Evolutionary conservation across 139 green algal genomes (phyloP).

Genomic region (Auxenochlorella pyrenoidosa): DNA sequence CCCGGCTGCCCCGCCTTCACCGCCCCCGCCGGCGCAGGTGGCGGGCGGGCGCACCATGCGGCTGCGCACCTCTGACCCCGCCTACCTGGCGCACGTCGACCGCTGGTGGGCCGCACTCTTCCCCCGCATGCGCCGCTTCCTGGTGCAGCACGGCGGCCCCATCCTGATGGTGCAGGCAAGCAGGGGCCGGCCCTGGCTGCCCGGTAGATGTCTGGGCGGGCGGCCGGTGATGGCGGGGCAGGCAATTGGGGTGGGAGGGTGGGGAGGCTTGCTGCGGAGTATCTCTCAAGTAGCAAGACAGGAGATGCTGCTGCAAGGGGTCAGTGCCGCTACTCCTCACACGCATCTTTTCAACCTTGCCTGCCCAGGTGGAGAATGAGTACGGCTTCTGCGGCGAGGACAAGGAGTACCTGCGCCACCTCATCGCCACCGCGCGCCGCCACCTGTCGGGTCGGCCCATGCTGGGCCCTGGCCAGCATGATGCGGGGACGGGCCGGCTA

Average conservation of each 20-base stretch:
- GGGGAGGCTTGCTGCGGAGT: no score
- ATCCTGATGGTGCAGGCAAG: slow-evolving; percentile 70
- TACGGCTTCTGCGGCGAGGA: slow-evolving; percentile 54
- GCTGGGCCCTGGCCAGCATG: no score
- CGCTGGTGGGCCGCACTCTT: slow-evolving; percentile 61
- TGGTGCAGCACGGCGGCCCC: slow-evolving; percentile 56
- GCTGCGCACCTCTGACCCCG: slow-evolving; percentile 51
- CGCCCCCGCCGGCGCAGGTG: slow-evolving; percentile 11
- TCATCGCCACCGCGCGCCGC: slow-evolving; percentile 31
- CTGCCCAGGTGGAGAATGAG: slow-evolving; percentile 79
- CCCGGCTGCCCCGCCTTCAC: not conserved
- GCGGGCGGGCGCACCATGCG: slow-evolving; percentile 51
- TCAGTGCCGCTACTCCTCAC: no score
- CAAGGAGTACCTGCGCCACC: slow-evolving; percentile 56
- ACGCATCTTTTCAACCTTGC: no score
- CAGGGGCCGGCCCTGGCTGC: no score
- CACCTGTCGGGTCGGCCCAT: slow-evolving; percentile 40
- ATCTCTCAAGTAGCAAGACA: no score
- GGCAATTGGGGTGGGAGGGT: no score
- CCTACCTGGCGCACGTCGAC: slow-evolving; percentile 60
- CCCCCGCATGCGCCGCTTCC: slow-evolving; percentile 34
- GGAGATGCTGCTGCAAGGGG: no score
- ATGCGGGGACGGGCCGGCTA: no score
- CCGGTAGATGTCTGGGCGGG: no score
- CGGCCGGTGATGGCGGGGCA: no score